Percentiles rank a stretch among this genome's conserved stretches.
Conservation (phyloP, 441 rosid species). For the Euphorbia schlechtendalii region DNA sequence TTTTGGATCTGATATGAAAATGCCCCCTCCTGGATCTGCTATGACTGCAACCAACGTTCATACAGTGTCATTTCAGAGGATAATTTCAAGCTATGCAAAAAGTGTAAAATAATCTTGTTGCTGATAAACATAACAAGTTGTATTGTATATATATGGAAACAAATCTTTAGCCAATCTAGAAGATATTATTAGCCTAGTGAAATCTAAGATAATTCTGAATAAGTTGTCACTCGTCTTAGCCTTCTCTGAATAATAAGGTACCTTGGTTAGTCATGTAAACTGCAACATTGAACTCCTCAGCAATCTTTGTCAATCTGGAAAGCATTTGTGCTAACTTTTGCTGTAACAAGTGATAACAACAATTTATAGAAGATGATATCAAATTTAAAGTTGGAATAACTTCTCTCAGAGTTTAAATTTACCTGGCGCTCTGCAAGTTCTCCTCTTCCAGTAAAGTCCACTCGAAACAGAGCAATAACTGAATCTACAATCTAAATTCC, state of each 20-base stretch:
- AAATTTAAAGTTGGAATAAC: no score
- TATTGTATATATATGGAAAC: no score
- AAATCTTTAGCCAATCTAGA: no score
- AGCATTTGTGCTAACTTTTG: conserved; percentile 97
- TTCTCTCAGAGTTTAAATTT: not conserved
- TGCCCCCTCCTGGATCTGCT: conserved; percentile 88
- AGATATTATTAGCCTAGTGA: no score
- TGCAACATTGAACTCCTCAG: conserved; percentile 89
- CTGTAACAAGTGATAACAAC: conserved; percentile 34
- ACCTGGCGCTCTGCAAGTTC: conserved; percentile 97
- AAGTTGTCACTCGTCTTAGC: not conserved
- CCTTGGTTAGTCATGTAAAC: conserved; percentile 95
- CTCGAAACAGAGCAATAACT: conserved; percentile 81
- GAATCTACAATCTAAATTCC: conserved; percentile 75
- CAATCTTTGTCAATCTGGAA: conserved; percentile 72
- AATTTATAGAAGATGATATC: not conserved
- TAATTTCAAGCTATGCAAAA: no score
- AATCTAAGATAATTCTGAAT: no score
- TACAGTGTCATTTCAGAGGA: not conserved
- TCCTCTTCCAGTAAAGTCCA: conserved; percentile 91
- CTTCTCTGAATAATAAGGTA: conserved; percentile 12
- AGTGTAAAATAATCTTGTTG: not conserved
- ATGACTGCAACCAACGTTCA: conserved; percentile 48
- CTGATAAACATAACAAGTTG: no score
- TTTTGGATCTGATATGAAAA: conserved; percentile 90